Conservation (phyloP, 2,329 filamentous ascomycete species). For the Aspergillaceae sp. region DNA sequence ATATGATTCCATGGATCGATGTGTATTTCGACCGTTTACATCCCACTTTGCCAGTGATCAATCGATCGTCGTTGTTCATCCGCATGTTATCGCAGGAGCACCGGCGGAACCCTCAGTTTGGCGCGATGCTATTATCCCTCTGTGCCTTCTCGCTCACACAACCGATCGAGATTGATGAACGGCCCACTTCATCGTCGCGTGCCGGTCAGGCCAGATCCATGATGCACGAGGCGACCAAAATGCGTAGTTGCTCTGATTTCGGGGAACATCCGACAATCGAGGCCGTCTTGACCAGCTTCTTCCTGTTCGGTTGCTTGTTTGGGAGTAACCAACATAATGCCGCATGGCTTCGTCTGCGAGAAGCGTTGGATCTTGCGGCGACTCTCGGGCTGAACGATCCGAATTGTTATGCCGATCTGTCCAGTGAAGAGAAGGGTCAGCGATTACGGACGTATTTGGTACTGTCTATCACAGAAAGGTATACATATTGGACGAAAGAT, state of each 20-base stretch:
- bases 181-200: constrained; percentile 25
- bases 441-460: constrained; percentile 30
- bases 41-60: constrained; percentile 35
- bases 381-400: constrained; percentile 35
- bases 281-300: constrained; percentile 59
- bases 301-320: constrained; percentile 64
- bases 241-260: constrained; percentile 36
- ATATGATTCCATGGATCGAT: constrained; percentile 35
- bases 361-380: constrained; percentile 47
- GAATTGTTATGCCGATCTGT: constrained; percentile 28
- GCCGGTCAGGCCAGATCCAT: constrained; percentile 33
- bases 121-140: constrained; percentile 35
- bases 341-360: constrained; percentile 69
- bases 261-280: constrained; percentile 34
- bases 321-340: constrained; percentile 65
- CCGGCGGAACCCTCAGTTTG: constrained; percentile 35
- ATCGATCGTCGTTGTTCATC: constrained; percentile 34
- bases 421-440: constrained; percentile 32
- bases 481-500: background rate
- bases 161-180: constrained; percentile 37
- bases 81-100: constrained; percentile 36
- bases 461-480: constrained; percentile 30
- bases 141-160: constrained; percentile 39
- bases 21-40: constrained; percentile 39
- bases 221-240: constrained; percentile 37